A percentile compares a stretch with the other conserved stretches of the same genome.
These are phyloP conservation scores for Fusarium sp. DNA, from an alignment of 2,329 filamentous ascomycete species.

Conservation along the genomic window DNA sequence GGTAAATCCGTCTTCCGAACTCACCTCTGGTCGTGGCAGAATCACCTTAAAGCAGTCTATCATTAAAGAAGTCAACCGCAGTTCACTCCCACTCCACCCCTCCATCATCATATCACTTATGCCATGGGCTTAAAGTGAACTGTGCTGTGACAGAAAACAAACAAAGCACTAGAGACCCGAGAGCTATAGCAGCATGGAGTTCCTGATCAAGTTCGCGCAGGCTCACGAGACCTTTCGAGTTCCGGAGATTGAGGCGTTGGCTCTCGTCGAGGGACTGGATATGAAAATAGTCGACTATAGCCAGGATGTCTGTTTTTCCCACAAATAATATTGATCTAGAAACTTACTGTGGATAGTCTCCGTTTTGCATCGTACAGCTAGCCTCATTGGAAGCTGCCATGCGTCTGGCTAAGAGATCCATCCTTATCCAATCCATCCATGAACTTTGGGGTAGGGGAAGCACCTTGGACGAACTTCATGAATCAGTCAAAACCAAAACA, in stretches of 20 bases:
- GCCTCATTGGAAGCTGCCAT: conserved; percentile 70
- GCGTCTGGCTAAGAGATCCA: conserved; percentile 75
- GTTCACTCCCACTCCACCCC: conserved; percentile 1
- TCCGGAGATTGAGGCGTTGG: conserved; percentile 84
- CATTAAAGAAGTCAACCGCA: background rate
- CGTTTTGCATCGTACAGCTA: conserved; percentile 82
- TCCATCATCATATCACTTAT: conserved; percentile 19
- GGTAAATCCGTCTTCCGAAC: background rate
- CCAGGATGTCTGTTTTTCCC: conserved; percentile 68
- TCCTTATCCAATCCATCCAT: conserved; percentile 84
- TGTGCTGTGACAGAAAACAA: conserved; percentile 3
- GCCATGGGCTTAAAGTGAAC: conserved; percentile 7
- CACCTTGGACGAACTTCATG: conserved; percentile 74
- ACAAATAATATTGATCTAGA: conserved; percentile 18
- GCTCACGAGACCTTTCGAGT: conserved; percentile 89
- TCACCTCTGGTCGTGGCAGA: background rate
- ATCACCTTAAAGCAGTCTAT: background rate
- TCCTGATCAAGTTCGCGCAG: conserved; percentile 89
- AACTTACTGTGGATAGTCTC: conserved; percentile 67
- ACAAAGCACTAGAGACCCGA: background rate
- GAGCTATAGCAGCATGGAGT: conserved; percentile 66
- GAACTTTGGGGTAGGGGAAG: conserved; percentile 84
- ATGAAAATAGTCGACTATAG: conserved; percentile 80
- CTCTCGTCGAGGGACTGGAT: conserved; percentile 70
- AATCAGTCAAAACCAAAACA: conserved; percentile 67